Evolutionary conservation across 129 eudicot species (phyloP), one percentile per base, ranked within the genome.

Genomic region (Logfia minima): DNA sequence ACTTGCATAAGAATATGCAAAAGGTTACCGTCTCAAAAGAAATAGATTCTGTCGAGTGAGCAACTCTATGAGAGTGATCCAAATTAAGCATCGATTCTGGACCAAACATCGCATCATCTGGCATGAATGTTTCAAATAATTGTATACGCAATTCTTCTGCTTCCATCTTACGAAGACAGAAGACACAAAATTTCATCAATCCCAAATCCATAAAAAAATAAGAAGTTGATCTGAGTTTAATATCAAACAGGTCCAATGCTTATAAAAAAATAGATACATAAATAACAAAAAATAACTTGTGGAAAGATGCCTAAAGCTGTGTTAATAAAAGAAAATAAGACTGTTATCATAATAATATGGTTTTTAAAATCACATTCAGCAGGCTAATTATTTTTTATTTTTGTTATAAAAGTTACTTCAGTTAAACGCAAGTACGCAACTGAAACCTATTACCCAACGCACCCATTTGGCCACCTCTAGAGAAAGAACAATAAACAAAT

Each of bases 61-160:
- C 84, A 75, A 71, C 75, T 21, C 85, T 81, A 58, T 86, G 96
- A 72, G 79, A 64, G 66, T 86, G 88, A 70, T 87, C 92, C 76
- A 91, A 66, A 78, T 89, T 89, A 34, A 85, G 84, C 85, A 79
- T 75, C 9, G 88, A 82, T 80, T 86, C 90, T 19, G 89, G 86
- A 73, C 90, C 92, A 52, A 86, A 94, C 83, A 91, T 87, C 17
- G 92, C 83, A 59, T 94, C 99, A 72, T 94, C 99, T 34, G 96
- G 97, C 37, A 72, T 79, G 84, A 91, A 94, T 32, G 82, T 83
- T 75, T 88, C 97, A 8, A 82, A 74, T 69, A 94, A 89, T 83
- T 91, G 90, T 76, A 71, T 80, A 14, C 81, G 83, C 45, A 94
- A 37, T 48, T 91, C 96, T 61, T 86, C 92, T 62, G 82, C 84